Base-by-base conservation (phyloP, 257 asterid genomes). In the Nicotiana undulata region DNA sequence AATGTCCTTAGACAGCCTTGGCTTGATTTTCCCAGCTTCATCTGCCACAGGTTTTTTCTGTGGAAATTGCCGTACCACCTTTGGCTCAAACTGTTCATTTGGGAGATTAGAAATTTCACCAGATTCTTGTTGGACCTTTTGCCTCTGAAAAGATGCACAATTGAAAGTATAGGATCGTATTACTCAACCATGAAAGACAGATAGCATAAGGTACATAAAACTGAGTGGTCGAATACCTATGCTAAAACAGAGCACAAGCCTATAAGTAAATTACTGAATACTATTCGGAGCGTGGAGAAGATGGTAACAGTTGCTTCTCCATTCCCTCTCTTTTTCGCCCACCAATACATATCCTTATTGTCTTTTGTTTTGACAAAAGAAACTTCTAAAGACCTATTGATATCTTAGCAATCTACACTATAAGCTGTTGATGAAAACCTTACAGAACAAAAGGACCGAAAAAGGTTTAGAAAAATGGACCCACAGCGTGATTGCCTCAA, bases 11-110 rank as follows among this genome's bases (percentile, higher is more conserved):
- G 99, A 91, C 77, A 93, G 76, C 60, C 88, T 67, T 77, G 88
- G 89, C 82, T 88, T 87, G 20, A 46, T 84, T 76, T 87, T 90
- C 77, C 85, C 87, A 29, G 84, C 56, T 63, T 87, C 83, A 52
- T 77, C 86, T 29, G 56, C 85, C 70, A 90, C 92, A 29, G 95
- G 90, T 67, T 82, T 89, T 63, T 82, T 89, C 89, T 95, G 98
- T n/a, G 86, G 90, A 81, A 87, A 92, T 61, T 90, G 92, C 29
- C 90, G 89, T 12, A 87, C 82, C 76, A 87, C 86, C 80, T 91
- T 93, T 4, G 90, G 94, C 15, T 82, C 86, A 87, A 87, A 66
- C 70, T 75, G 76, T 66, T 63, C 76, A 76, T 79, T 63, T 2
- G 76, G 20, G 51, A 60, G 26, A 29, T 79, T 81, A 40, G 84